Evolutionary conservation across 2,329 filamentous ascomycete genomes (phyloP).

Genomic region (Pestalotiopsis sp.): DNA sequence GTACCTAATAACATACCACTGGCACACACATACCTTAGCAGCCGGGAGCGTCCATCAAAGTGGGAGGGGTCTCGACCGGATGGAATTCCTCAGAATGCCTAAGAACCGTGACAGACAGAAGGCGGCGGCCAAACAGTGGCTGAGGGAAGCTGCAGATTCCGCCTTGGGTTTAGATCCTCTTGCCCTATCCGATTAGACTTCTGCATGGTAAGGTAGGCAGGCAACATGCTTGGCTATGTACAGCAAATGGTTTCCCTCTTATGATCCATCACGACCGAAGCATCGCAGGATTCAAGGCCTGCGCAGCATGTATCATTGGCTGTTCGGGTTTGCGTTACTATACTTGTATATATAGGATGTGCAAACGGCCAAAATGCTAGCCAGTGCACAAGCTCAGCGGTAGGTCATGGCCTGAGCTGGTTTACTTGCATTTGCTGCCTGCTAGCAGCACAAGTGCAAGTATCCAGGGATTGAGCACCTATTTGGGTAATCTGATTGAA

Average conservation of each 20-base stretch:
- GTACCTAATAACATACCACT: not conserved
- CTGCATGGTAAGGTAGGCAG: not conserved
- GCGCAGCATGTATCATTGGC: not conserved
- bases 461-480: too few relatives aligned
- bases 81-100: slow-evolving; percentile 12
- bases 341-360: not conserved
- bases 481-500: too few relatives aligned
- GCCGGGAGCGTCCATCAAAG: not conserved
- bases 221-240: not conserved
- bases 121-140: not conserved
- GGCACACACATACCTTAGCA: not conserved
- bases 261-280: not conserved
- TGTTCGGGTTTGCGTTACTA: not conserved
- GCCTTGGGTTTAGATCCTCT: slow-evolving; percentile 5
- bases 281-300: not conserved
- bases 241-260: not conserved
- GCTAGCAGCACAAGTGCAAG: too few relatives aligned
- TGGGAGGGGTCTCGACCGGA: not conserved
- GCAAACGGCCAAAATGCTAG: too few relatives aligned
- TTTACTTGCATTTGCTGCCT: too few relatives aligned
- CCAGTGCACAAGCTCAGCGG: too few relatives aligned
- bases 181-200: not conserved
- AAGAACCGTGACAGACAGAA: not conserved
- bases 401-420: too few relatives aligned
- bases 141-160: not conserved